Evolutionary conservation across 2,329 filamentous ascomycete genomes (phyloP), one percentile per base, ranked within the genome.

Genomic region (Huntiella omanensis): DNA sequence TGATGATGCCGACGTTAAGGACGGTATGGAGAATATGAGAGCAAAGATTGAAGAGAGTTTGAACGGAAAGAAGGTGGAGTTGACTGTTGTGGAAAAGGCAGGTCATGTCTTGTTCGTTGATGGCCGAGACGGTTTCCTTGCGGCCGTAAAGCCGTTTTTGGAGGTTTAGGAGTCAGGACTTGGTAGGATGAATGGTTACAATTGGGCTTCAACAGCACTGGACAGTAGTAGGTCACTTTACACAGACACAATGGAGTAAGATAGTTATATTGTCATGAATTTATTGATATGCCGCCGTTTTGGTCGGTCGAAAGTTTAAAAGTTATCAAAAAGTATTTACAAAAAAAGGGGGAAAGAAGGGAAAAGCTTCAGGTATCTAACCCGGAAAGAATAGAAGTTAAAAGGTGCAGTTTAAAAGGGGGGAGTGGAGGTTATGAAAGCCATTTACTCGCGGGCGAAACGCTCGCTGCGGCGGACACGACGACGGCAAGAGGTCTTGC

Each of bases 81-180:
- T 64, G 2, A 55, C 56, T 33, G 49, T 64, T 8, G 57, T 66
- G 17, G 54, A 56, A 13, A 53, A 59, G 33, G 58, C 63, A 0
- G 62, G 63, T 0, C 64, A 66, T 46, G 57, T 63, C 0, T 60
- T 55, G 33, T 64, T 63, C 33, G 51, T 65, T 4, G 62, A 65
- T 50, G 60, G 57, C 0, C 55, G 56, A 15, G 57, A 60, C 2
- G 52, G 57, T 13, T 66, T 63, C 47, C 46, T 49, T 12, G 47
- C 49, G 22, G 45, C 52, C 12, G 51, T 62, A 1, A 40, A 57
- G 16, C 50, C 47, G 3, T 59, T 59, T 49, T 43, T 57, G 37
- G 43, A 51, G 48, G 32, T 38, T 43, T 43, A 34, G 15, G n/a
- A 7, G 32, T 5, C n/a, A 13, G 40, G 5, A 16, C 13, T 13